Base-by-base conservation (phyloP, 2,329 filamentous ascomycete genomes). In the Paradendryphiella salina region DNA sequence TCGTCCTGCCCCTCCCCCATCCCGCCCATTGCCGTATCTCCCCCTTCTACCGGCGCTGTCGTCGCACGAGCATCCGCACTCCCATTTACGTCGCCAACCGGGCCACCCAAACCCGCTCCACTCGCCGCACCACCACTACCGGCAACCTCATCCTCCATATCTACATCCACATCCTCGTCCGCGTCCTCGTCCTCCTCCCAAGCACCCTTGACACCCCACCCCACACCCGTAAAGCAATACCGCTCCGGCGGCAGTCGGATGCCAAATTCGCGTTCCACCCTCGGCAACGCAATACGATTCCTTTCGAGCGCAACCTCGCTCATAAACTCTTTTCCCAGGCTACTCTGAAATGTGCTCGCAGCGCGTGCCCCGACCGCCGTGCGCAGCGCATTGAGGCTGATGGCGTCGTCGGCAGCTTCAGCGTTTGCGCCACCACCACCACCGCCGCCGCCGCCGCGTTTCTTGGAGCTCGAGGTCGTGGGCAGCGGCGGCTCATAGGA, bases 241-340 rank as follows among this genome's bases (percentile, higher is more conserved):
- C 82, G 74, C 76, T 86, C 84, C 11, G 81, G 80, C 54, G 84
- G 84, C 63, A 86, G 65, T 50, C 82, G 74, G 51, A 86, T 74
- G 2, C 83, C 84, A 62, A 77, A 83, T 39, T 80, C 77, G 37
- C 80, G 73, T 56, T 82, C 78, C n/a, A 83, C 78, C 2, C 69
- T 49, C 34, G 70, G 71, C 51, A 72, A 20, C 47, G 67, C 69
- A 50, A 59, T 70, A 17, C 53, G 45, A 81, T 92, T 65, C 59
- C 78, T 73, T 33, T 72, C 70, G 2, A 47, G 55, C 39, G 70
- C 89, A n/a, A 90, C 77, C 69, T 91, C 87, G 49, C 86, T 76
- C 76, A 92, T 79, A 72, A 88, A 91, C 59, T 93, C 89, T 68
- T 92, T 92, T 0, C 83, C 82, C 76, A 65, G 80, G 78, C 55